Base-by-base conservation (phyloP, 1,139 yeast genomes). In the Geotrichum klebahnii region DNA sequence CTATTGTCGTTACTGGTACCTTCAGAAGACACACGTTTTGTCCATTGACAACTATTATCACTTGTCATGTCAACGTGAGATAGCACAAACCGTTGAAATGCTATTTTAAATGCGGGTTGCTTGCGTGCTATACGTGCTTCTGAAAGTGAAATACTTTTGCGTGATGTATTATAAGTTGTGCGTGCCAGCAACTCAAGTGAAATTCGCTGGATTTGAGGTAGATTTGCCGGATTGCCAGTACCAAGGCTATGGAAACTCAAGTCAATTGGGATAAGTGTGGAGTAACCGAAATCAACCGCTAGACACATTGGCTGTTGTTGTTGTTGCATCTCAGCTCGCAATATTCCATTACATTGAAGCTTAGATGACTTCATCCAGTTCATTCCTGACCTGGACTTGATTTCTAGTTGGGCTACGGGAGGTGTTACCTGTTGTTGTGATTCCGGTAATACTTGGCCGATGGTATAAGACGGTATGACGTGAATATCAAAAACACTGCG, bases 391-490 rank as follows among this genome's bases (percentile, higher is more conserved):
- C n/a, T n/a, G n/a, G n/a, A n/a, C n/a, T n/a, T n/a, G n/a, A n/a
- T n/a, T n/a, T n/a, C n/a, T n/a, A n/a, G n/a, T n/a, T n/a, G n/a
- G n/a, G n/a, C n/a, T n/a, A n/a, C n/a, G n/a, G n/a, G n/a, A n/a
- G n/a, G n/a, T n/a, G n/a, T n/a, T n/a, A n/a, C n/a, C n/a, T n/a
- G n/a, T n/a, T n/a, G n/a, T n/a, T n/a, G n/a, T n/a, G n/a, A n/a
- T n/a, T n/a, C n/a, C n/a, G n/a, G n/a, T n/a, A n/a, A n/a, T n/a
- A n/a, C n/a, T n/a, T n/a, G n/a, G n/a, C n/a, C n/a, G n/a, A n/a
- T n/a, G n/a, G 41, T 44, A 37, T 46, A 46, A 16, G 50, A 46
- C 16, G 50, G 46, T 17, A 38, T 16, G 14, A 46, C n/a, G 12
- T 26, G 24, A 10, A 46, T 23, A 14, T 36, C 41, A 5, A 28